Conservation (phyloP, 2,329 filamentous ascomycete genomes). For the Colletotrichum cereale region DNA sequence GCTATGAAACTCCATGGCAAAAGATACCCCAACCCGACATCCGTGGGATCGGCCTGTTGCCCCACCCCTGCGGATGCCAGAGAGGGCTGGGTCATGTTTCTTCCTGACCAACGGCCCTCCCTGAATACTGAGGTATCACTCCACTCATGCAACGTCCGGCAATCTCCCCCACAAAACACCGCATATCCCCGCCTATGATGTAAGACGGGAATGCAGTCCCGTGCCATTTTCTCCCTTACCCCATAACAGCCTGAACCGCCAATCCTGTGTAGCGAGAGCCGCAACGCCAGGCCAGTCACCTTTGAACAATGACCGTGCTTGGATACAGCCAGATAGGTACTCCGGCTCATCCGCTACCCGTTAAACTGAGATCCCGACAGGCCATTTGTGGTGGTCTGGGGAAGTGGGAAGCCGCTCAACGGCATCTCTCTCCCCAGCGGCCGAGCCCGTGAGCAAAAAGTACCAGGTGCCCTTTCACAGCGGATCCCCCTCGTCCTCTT, state of each 20-base stretch:
- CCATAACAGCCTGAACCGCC: conserved; percentile 18
- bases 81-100: conserved; percentile 34
- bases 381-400: conserved; percentile 25
- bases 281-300: conserved; percentile 32
- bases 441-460: conserved; percentile 12
- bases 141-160: conserved; percentile 36
- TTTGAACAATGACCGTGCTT: conserved; percentile 5
- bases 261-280: conserved; percentile 28
- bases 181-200: conserved; percentile 38
- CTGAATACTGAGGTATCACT: conserved; percentile 38
- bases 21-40: background rate
- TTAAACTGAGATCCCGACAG: conserved; percentile 6
- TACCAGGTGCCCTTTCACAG: background rate
- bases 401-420: conserved; percentile 30
- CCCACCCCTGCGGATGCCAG: conserved; percentile 4
- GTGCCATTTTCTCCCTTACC: background rate
- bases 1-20: conserved; percentile 20
- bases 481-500: conserved; percentile 17
- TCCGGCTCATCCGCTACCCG: conserved; percentile 31
- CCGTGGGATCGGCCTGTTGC: conserved; percentile 15
- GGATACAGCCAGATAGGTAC: conserved; percentile 3
- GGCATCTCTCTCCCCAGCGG: conserved; percentile 7
- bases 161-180: conserved; percentile 27
- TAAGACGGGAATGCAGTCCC: conserved; percentile 28
- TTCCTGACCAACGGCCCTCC: conserved; percentile 36